These are phyloP conservation scores for Pseudozyma thailandica DNA, from an alignment of 1,284 basidiomycete species.

Conservation along the genomic window DNA sequence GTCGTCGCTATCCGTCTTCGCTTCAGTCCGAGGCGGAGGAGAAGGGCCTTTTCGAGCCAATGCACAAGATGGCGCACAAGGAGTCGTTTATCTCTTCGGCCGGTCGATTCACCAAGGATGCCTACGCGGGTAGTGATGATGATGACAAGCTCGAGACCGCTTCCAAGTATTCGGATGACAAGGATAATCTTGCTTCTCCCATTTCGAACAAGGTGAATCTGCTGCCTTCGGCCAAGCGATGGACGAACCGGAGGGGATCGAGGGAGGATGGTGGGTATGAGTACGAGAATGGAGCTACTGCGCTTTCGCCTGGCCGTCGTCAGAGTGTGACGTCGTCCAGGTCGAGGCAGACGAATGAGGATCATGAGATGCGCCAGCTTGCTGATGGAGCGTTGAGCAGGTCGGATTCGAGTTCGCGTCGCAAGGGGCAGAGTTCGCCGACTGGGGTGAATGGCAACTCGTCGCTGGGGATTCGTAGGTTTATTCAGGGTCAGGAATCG, in stretches of 20 bases:
- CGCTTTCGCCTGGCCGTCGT: conserved; percentile 15
- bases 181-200: conserved; percentile 35
- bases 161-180: conserved; percentile 39
- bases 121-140: conserved; percentile 34
- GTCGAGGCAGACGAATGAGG: conserved; percentile 39
- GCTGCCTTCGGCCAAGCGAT: conserved; percentile 37
- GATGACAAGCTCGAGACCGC: conserved; percentile 49
- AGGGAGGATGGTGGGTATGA: conserved; percentile 24
- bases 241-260: conserved; percentile 21
- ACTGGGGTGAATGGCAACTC: conserved; percentile 10
- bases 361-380: conserved; percentile 51
- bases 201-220: conserved; percentile 36
- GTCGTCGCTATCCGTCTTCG: conserved; percentile 66
- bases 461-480: conserved; percentile 44
- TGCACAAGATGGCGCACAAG: conserved; percentile 21
- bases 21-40: conserved; percentile 58
- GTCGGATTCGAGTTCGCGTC: too few species aligned
- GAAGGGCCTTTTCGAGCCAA: conserved; percentile 23
- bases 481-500: conserved; percentile 20
- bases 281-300: conserved; percentile 1
- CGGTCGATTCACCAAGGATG: conserved; percentile 17
- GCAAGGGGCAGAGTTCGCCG: neutral
- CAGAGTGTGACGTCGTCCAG: conserved; percentile 27
- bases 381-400: conserved; percentile 11
- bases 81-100: conserved; percentile 29